Conservation (phyloP, 805 yeast genomes). For the Candida wancherniae region DNA sequence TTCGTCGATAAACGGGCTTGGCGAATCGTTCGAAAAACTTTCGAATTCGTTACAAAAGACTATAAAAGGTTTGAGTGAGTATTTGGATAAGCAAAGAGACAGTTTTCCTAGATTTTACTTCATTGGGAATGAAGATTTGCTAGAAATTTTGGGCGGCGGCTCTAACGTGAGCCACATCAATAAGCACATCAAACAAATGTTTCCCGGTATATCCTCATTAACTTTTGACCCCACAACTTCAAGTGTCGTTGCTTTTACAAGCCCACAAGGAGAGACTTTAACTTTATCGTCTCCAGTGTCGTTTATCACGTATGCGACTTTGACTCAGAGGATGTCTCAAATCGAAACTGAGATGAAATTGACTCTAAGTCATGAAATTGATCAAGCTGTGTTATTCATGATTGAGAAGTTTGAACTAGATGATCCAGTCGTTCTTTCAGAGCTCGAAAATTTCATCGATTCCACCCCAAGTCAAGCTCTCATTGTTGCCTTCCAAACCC, state of each 20-base stretch:
- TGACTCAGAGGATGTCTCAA: constrained; percentile 58
- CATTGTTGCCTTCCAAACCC: constrained; percentile 51
- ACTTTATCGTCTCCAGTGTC: constrained; percentile 40
- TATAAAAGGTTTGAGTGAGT: constrained; percentile 65
- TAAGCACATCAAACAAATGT: constrained; percentile 65
- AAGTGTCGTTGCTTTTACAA: constrained; percentile 43
- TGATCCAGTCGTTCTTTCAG: background rate
- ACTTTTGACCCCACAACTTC: constrained; percentile 27
- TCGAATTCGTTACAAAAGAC: constrained; percentile 55
- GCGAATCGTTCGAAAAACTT: constrained; percentile 42
- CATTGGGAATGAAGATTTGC: constrained; percentile 83
- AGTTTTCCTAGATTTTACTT: constrained; percentile 79
- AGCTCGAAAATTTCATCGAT: constrained; percentile 26
- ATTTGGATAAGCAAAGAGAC: constrained; percentile 73
- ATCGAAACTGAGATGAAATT: constrained; percentile 52
- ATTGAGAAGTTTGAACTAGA: constrained; percentile 4
- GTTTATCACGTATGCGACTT: constrained; percentile 33
- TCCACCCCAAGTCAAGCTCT: constrained; percentile 52
- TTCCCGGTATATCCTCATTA: constrained; percentile 54
- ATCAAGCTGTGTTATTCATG: constrained; percentile 33
- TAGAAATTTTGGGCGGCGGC: constrained; percentile 74
- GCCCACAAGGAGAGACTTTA: constrained; percentile 65
- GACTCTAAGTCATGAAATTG: constrained; percentile 40
- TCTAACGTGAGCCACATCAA: constrained; percentile 44
- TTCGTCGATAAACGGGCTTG: constrained; percentile 45